Evolutionary conservation across 257 asterid genomes (phyloP), one percentile per base, ranked within the genome.

Genomic region (Rauvolfia tetraphylla): DNA sequence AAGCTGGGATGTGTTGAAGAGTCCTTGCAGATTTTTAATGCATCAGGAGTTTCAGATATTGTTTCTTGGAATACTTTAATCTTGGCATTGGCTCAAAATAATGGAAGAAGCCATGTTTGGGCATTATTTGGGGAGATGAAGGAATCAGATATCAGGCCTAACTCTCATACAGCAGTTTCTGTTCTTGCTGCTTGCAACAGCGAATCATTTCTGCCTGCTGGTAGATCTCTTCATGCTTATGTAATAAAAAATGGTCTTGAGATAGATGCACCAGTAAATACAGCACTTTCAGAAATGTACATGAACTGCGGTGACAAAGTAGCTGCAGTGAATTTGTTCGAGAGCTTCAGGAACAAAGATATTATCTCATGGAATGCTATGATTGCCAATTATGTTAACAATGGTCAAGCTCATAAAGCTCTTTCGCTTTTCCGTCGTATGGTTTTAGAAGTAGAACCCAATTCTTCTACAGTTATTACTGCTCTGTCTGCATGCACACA

Each of bases 341-440:
- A 83, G 79, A 71, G 79, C 59, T 77, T 80, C 56, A 57, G 34
- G 53, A 27, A 73, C 61, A 80, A 70, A 70, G 86, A 83, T 68
- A 41, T 79, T 65, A 77, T 80, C 74, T 83, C 86, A 42, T 83
- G 84, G 86, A 83, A 83, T 63, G 77, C 86, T 29, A 79, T 83
- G 86, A 79, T 83, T 62, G 66, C 82, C 74, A 73, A 65, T 83
- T 83, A 79, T 41, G 80, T 71, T 7, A 73, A 77, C 14, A 71
- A 57, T 62, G 53, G 68, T 41, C 71, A 76, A 48, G 74, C 86
- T 49, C 74, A 79, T 41, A 83, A 83, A 59, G 86, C 79, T 54
- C 44, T 83, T 61, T 33, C 72, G 33, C 76, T 79, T 76, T 79
- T 83, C 75, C 83, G 48, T 49, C 76, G 46, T 14, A 67, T 79